Conservation (phyloP, 495 filamentous ascomycete species). For the Daldinia bambusicola region DNA sequence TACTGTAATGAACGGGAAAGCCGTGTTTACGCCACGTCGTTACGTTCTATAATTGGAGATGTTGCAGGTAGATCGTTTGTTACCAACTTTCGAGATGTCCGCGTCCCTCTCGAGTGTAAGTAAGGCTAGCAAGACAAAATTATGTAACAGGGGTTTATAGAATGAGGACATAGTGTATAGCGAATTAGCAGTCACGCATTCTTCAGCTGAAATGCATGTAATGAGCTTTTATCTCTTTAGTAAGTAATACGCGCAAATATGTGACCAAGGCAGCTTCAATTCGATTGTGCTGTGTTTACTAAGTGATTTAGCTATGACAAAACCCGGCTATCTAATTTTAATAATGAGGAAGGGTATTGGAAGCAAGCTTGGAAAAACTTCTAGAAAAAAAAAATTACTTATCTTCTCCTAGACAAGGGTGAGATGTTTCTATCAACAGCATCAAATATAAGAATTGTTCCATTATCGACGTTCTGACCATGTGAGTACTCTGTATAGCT, state of each 20-base stretch:
- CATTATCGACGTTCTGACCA: background rate
- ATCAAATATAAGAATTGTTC: background rate
- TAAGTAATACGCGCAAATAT: background rate
- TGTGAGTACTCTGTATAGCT: background rate
- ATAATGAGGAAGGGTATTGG: background rate
- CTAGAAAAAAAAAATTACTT: background rate
- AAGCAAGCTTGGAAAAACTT: background rate
- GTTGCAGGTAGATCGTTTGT: background rate
- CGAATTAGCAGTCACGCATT: background rate
- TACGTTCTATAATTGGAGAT: background rate
- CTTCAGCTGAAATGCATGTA: background rate
- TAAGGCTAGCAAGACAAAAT: background rate
- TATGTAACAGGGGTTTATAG: background rate
- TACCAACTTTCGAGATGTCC: background rate
- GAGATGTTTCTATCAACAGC: background rate
- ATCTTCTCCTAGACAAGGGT: background rate
- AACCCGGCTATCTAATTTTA: background rate
- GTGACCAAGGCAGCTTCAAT: background rate
- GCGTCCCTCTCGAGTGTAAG: background rate
- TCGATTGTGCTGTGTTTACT: background rate
- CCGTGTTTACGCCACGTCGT: conserved; percentile 1
- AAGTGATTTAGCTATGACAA: background rate
- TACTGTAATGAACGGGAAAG: background rate
- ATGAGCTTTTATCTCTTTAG: background rate
- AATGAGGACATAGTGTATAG: background rate